Evolutionary conservation across 225 moss, liverwort and hornwort genomes (phyloP).

Genomic region (Sphagnum tenellum): DNA sequence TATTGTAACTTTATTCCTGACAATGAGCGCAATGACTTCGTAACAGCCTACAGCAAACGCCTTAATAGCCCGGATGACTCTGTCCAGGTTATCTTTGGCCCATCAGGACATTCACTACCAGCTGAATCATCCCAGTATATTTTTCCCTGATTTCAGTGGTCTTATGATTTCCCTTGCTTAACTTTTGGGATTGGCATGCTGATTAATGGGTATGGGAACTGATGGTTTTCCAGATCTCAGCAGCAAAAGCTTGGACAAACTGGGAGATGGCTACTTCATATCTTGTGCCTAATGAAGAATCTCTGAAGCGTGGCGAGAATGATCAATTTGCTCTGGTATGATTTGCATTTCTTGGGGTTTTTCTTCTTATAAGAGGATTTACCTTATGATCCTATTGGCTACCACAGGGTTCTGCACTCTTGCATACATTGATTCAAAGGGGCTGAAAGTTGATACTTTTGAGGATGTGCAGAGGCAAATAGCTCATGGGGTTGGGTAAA

Average conservation of each 20-base stretch:
- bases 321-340: slow-evolving; percentile 79
- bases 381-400: too few relatives aligned
- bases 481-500: not conserved
- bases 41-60: slow-evolving; percentile 82
- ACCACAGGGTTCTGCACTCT: too few relatives aligned
- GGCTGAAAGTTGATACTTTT: too few relatives aligned
- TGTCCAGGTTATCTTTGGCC: slow-evolving; percentile 32
- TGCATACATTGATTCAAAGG: too few relatives aligned
- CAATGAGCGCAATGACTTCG: slow-evolving; percentile 59
- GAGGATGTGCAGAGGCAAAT: too few relatives aligned
- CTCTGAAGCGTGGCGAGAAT: slow-evolving; percentile 64
- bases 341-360: not conserved
- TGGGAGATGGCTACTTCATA: slow-evolving; percentile 99
- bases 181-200: not conserved
- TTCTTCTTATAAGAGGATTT: too few relatives aligned
- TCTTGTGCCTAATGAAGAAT: slow-evolving; percentile 60
- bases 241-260: slow-evolving; percentile 90
- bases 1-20: slow-evolving; percentile 59
- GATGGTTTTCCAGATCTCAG: slow-evolving; percentile 69
- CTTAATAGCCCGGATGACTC: slow-evolving; percentile 49
- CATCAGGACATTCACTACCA: not conserved
- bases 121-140: not conserved
- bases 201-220: not conserved
- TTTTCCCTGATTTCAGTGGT: not conserved
- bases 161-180: not conserved